Conservation (phyloP, 2,329 filamentous ascomycete genomes). For the Setomelanomma holmii region DNA sequence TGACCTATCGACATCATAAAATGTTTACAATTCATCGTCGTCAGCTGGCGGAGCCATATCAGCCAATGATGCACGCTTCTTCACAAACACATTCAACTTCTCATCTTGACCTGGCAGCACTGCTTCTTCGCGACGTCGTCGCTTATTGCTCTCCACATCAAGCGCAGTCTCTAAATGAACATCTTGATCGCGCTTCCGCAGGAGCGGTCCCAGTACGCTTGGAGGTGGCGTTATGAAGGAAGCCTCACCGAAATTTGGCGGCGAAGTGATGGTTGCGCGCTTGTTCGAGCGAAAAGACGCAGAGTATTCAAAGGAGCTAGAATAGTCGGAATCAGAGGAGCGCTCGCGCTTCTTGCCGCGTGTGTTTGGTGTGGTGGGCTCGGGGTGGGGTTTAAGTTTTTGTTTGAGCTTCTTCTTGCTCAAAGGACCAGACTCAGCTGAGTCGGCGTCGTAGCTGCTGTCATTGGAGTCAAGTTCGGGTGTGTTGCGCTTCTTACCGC, state of each 20-base stretch:
- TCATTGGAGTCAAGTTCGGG: neutral
- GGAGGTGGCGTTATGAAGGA: neutral
- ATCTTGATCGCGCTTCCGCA: neutral
- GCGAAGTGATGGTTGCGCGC: neutral
- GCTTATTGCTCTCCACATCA: neutral
- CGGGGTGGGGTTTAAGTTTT: slow-evolving; percentile 1
- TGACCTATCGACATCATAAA: too few relatives aligned
- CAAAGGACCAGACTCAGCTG: neutral
- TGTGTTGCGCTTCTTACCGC: slow-evolving; percentile 1
- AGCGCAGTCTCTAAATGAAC: neutral
- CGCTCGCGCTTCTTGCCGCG: slow-evolving; percentile 1
- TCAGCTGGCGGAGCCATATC: too few relatives aligned
- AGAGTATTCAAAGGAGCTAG: too few relatives aligned
- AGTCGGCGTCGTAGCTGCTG: neutral
- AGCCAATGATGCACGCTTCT: neutral
- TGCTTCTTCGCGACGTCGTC: neutral
- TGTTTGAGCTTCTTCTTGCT: slow-evolving; percentile 1
- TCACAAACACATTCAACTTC: neutral
- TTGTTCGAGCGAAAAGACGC: neutral
- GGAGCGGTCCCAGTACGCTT: neutral
- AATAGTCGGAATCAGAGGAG: too few relatives aligned
- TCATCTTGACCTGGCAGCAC: neutral
- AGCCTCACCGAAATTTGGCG: neutral
- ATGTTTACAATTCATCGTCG: too few relatives aligned
- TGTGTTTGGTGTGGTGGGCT: neutral